phyloP scores from a whole-genome alignment of 106 monocot species.

The Allium sativum region DNA sequence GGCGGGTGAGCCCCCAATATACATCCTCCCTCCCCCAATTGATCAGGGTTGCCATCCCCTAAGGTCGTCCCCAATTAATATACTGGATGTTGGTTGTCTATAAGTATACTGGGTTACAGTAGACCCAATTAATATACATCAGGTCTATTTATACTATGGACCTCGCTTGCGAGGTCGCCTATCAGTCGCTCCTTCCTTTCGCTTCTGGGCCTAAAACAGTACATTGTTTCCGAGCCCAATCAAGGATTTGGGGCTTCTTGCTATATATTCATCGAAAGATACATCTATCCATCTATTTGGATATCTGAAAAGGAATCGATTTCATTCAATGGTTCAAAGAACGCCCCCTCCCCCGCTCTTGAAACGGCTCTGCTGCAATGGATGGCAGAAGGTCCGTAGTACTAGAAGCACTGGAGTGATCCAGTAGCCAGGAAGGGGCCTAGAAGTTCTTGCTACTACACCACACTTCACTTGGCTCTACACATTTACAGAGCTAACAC shows the following conservation, averaged over 20 bases:
- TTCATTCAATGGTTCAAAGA: slow-evolving; percentile 6
- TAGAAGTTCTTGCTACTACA: slow-evolving; percentile 7
- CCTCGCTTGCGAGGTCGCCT: too few relatives aligned
- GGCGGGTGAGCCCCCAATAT: too few relatives aligned
- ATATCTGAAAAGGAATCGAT: slow-evolving; percentile 4
- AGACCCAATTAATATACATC: too few relatives aligned
- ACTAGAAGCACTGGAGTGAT: slow-evolving; percentile 24
- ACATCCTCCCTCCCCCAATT: too few relatives aligned
- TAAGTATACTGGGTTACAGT: too few relatives aligned
- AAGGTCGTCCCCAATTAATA: too few relatives aligned
- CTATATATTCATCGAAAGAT: slow-evolving; percentile 3
- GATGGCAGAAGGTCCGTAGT: slow-evolving; percentile 30
- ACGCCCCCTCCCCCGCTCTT: slow-evolving; percentile 5
- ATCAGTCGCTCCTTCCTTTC: too few relatives aligned
- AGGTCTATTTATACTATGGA: too few relatives aligned
- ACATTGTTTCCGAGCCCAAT: slow-evolving; percentile 5
- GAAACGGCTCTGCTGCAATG: slow-evolving; percentile 27
- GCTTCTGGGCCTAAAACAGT: too few relatives aligned
- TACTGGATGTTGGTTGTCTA: too few relatives aligned
- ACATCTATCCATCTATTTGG: not conserved
- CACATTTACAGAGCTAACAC: slow-evolving; percentile 8
- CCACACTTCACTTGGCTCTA: slow-evolving; percentile 6
- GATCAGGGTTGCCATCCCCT: too few relatives aligned
- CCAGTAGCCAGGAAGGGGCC: too few relatives aligned
- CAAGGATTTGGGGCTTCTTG: slow-evolving; percentile 6